Conservation (phyloP, 2,329 filamentous ascomycete genomes). For the Fusarium lyarnte region DNA sequence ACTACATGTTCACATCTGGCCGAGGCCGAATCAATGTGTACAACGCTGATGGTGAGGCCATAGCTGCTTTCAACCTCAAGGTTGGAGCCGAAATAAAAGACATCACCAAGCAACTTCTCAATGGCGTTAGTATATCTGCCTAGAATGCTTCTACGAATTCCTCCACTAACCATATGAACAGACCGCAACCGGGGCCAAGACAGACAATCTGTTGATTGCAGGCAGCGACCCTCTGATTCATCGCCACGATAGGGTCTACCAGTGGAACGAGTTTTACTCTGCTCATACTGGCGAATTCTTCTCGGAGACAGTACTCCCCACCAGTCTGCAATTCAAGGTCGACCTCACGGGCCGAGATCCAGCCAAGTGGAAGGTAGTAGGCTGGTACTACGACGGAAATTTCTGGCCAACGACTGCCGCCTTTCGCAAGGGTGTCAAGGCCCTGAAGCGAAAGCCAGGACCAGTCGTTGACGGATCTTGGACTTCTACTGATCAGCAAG, state of each 20-base stretch:
- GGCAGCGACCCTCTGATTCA: constrained; percentile 47
- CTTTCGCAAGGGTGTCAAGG: background rate
- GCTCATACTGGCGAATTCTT: constrained; percentile 44
- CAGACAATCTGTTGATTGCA: constrained; percentile 23
- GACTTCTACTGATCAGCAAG: constrained; percentile 22
- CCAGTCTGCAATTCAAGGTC: constrained; percentile 54
- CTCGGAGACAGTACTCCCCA: constrained; percentile 57
- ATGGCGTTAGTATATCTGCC: background rate
- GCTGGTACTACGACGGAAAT: constrained; percentile 65
- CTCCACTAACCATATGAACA: background rate
- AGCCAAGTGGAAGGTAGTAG: constrained; percentile 59
- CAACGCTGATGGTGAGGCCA: constrained; percentile 33
- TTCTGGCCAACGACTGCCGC: constrained; percentile 61
- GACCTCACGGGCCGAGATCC: constrained; percentile 63
- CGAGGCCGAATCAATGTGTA: constrained; percentile 34
- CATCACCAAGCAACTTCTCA: constrained; percentile 26
- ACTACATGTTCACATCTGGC: constrained; percentile 52
- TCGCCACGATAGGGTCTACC: constrained; percentile 52
- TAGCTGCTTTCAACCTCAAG: constrained; percentile 16
- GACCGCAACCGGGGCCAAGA: constrained; percentile 19
- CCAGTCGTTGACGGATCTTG: constrained; percentile 16
- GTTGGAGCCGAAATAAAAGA: constrained; percentile 14
- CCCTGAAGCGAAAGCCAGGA: background rate
- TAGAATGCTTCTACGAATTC: rapidly evolving
- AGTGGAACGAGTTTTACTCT: constrained; percentile 60